Evolutionary conservation across 225 moss, liverwort and hornwort genomes (phyloP).

Genomic region (Polytrichum formosum): DNA sequence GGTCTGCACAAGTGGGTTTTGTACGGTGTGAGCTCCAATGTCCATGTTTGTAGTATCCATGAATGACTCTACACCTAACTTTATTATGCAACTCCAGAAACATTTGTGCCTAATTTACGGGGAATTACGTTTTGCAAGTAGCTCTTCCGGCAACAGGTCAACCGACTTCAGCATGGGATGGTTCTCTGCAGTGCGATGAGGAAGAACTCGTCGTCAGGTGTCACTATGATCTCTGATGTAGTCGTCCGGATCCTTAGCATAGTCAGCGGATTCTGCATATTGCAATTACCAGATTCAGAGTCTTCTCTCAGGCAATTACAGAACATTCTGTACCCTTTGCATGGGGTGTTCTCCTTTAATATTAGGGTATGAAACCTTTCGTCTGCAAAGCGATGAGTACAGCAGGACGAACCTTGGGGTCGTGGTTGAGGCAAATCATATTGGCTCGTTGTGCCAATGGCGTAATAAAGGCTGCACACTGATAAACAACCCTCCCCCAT

Average conservation of each 20-base stretch:
- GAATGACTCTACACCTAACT: too few relatives aligned
- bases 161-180: conserved; percentile 27
- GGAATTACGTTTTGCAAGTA: too few relatives aligned
- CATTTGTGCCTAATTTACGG: too few relatives aligned
- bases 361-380: too few relatives aligned
- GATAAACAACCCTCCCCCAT: not conserved
- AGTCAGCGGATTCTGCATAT: conserved; percentile 37
- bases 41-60: too few relatives aligned
- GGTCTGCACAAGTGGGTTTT: too few relatives aligned
- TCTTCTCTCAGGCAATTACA: too few relatives aligned
- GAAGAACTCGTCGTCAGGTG: conserved; percentile 18
- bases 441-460: conserved; percentile 51
- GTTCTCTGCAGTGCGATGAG: conserved; percentile 35
- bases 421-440: conserved; percentile 43
- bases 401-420: conserved; percentile 24
- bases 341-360: too few relatives aligned
- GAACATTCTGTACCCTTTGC: too few relatives aligned
- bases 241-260: conserved; percentile 37
- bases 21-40: too few relatives aligned
- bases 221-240: conserved; percentile 34
- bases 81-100: too few relatives aligned
- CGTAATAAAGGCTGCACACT: conserved; percentile 51
- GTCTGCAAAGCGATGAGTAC: not conserved
- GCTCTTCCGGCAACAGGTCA: not conserved
- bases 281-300: not conserved